A percentile compares a stretch with the other conserved stretches of the same genome.
phyloP scores from a whole-genome alignment of 2,329 filamentous ascomycete species.

The Fusarium virguliforme region DNA sequence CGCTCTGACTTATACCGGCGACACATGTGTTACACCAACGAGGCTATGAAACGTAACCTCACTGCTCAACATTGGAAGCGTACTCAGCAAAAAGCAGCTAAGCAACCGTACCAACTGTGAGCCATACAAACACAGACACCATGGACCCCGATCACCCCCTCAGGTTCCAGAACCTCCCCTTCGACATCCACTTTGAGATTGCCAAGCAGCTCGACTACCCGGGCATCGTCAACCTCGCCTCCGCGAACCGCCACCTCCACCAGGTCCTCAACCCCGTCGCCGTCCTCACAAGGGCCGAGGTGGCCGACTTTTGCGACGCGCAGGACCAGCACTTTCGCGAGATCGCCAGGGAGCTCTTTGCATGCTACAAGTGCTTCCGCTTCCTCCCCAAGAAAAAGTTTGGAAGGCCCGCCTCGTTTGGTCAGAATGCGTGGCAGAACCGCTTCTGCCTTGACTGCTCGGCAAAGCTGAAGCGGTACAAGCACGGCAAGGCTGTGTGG shows the following conservation, averaged over 20 bases:
- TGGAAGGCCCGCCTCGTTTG: background rate
- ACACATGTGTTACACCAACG: background rate
- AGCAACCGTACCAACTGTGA: background rate
- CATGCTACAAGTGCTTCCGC: slow-evolving; percentile 38
- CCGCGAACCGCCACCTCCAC: slow-evolving; percentile 36
- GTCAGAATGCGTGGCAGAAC: background rate
- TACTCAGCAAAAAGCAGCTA: background rate
- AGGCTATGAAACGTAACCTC: background rate
- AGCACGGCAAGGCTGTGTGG: slow-evolving; percentile 20
- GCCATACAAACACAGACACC: slow-evolving; percentile 1
- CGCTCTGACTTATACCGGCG: background rate
- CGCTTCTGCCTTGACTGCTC: slow-evolving; percentile 43
- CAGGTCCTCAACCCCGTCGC: slow-evolving; percentile 17
- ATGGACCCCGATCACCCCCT: slow-evolving; percentile 23
- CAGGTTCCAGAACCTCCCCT: slow-evolving; percentile 35
- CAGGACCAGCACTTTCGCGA: slow-evolving; percentile 17
- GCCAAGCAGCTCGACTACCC: slow-evolving; percentile 23
- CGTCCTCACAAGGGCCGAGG: background rate
- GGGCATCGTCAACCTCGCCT: slow-evolving; percentile 26
- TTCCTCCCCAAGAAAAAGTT: slow-evolving; percentile 39
- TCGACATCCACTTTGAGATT: slow-evolving; percentile 40
- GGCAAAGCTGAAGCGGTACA: slow-evolving; percentile 7
- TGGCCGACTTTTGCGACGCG: slow-evolving; percentile 14
- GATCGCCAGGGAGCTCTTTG: slow-evolving; percentile 20
- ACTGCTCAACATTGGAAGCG: background rate